These are phyloP conservation scores for Diplodia sapinea DNA, from an alignment of 2,329 filamentous ascomycete genomes.

Conservation along the genomic window DNA sequence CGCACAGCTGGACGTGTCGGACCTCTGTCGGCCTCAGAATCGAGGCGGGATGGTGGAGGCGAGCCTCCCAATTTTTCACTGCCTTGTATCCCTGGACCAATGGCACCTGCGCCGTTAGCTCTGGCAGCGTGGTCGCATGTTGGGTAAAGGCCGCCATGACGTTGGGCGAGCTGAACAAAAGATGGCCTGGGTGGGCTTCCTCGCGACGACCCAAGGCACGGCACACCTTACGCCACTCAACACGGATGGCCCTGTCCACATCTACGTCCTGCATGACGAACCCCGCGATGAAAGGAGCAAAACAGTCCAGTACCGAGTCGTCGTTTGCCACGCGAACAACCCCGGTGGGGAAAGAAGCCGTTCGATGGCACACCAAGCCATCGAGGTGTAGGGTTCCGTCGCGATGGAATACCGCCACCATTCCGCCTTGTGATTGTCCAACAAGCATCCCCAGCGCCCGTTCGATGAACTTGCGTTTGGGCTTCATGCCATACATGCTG, in stretches of 20 bases:
- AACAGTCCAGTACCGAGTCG: slow-evolving; percentile 55
- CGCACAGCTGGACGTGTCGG: slow-evolving; percentile 60
- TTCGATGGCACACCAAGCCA: slow-evolving; percentile 57
- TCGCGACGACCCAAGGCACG: slow-evolving; percentile 54
- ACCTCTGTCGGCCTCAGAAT: slow-evolving; percentile 56
- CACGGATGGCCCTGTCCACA: slow-evolving; percentile 42
- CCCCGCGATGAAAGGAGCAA: slow-evolving; percentile 61
- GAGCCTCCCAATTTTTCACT: slow-evolving; percentile 62
- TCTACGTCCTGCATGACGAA: slow-evolving; percentile 46
- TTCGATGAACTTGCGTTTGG: slow-evolving; percentile 55
- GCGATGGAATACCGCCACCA: slow-evolving; percentile 64
- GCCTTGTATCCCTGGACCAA: slow-evolving; percentile 36
- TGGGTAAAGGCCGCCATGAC: slow-evolving; percentile 59
- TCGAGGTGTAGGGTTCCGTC: slow-evolving; percentile 52
- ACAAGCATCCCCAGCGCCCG: slow-evolving; percentile 57
- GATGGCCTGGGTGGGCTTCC: slow-evolving; percentile 44
- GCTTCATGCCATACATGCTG: slow-evolving; percentile 67
- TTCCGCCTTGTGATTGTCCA: slow-evolving; percentile 45
- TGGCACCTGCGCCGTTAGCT: slow-evolving; percentile 54
- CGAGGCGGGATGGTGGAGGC: slow-evolving; percentile 51
- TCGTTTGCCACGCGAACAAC: slow-evolving; percentile 53
- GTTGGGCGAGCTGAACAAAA: slow-evolving; percentile 58
- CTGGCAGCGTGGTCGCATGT: slow-evolving; percentile 52
- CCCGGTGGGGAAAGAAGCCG: slow-evolving; percentile 56
- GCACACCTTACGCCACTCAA: slow-evolving; percentile 59